phyloP scores from a whole-genome alignment of 768 basidiomycete species.

The Lentinus brumalis region DNA sequence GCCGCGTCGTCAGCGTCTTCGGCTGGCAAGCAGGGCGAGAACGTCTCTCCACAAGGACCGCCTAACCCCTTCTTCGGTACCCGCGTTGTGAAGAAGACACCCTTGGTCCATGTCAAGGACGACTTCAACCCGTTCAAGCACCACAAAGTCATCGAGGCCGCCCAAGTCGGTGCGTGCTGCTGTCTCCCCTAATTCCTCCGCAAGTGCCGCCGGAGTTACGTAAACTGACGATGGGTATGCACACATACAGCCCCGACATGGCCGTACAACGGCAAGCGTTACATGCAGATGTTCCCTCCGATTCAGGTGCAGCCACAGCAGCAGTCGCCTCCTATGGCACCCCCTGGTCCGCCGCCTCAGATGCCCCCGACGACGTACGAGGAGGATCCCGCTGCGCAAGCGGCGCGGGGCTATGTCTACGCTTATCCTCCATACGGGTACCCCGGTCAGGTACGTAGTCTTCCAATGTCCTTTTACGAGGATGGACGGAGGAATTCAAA shows the following conservation, averaged over 20 bases:
- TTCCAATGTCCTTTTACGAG: neutral
- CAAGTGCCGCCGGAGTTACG: neutral
- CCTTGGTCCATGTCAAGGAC: slow-evolving; percentile 82
- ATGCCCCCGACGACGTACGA: slow-evolving; percentile 79
- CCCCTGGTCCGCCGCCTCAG: slow-evolving; percentile 66
- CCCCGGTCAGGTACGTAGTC: slow-evolving; percentile 65
- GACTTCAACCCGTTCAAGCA: slow-evolving; percentile 98
- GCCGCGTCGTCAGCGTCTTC: slow-evolving; percentile 50
- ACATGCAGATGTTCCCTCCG: slow-evolving; percentile 74
- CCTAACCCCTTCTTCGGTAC: slow-evolving; percentile 92
- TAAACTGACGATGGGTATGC: neutral
- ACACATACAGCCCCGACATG: slow-evolving; percentile 64
- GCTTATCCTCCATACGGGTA: slow-evolving; percentile 76
- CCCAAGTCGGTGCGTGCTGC: slow-evolving; percentile 64
- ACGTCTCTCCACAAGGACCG: slow-evolving; percentile 36
- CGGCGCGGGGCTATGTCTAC: slow-evolving; percentile 65
- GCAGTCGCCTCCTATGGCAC: slow-evolving; percentile 65
- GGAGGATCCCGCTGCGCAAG: slow-evolving; percentile 68
- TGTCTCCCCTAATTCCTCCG: too few species aligned
- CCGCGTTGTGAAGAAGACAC: slow-evolving; percentile 72
- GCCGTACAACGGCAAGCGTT: slow-evolving; percentile 91
- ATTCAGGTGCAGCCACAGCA: slow-evolving; percentile 61
- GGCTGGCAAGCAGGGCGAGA: slow-evolving; percentile 56
- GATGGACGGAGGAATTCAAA: slow-evolving; percentile 2
- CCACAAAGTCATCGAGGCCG: slow-evolving; percentile 75